Evolutionary conservation across 306 rosid genomes (phyloP).

Genomic region (Abrus precatorius): DNA sequence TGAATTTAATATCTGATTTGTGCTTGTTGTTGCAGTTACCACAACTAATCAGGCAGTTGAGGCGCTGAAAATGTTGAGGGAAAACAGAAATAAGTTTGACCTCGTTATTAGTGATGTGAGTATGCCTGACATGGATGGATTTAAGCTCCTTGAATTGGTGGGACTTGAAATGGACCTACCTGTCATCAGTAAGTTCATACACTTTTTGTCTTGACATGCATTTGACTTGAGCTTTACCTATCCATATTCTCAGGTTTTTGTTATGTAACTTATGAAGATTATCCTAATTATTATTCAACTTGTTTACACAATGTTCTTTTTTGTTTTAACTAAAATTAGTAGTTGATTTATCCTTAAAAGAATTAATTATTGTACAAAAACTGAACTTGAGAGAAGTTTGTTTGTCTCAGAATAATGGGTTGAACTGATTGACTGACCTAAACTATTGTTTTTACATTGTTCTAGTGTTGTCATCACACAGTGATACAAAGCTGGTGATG

Average conservation of each 20-base stretch:
- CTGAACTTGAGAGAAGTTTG: not conserved
- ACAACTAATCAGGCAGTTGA: slow-evolving; percentile 69
- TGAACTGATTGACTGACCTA: slow-evolving; percentile 31
- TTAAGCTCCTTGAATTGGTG: slow-evolving; percentile 87
- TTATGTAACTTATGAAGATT: not conserved
- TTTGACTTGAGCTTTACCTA: slow-evolving; percentile 30
- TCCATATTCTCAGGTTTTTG: slow-evolving; percentile 15
- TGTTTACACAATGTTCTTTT: not conserved
- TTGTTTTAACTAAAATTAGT: not conserved
- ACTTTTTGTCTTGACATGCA: slow-evolving; percentile 21
- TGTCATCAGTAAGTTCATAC: slow-evolving; percentile 75
- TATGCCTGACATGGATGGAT: slow-evolving; percentile 97
- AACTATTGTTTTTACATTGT: slow-evolving; percentile 36
- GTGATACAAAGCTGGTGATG: slow-evolving; percentile 85
- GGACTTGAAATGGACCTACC: slow-evolving; percentile 98
- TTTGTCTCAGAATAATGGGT: not conserved
- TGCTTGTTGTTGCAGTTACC: slow-evolving; percentile 70
- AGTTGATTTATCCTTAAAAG: not conserved
- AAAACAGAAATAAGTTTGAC: slow-evolving; percentile 74
- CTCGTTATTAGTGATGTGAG: slow-evolving; percentile 88
- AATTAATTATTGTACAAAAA: not conserved
- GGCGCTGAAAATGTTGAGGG: slow-evolving; percentile 83
- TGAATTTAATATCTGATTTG: slow-evolving; percentile 37
- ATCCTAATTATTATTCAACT: not conserved
- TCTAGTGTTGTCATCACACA: slow-evolving; percentile 81